Base-by-base conservation (phyloP, 1,284 basidiomycete genomes). In the Moesziomyces globuligerus region DNA sequence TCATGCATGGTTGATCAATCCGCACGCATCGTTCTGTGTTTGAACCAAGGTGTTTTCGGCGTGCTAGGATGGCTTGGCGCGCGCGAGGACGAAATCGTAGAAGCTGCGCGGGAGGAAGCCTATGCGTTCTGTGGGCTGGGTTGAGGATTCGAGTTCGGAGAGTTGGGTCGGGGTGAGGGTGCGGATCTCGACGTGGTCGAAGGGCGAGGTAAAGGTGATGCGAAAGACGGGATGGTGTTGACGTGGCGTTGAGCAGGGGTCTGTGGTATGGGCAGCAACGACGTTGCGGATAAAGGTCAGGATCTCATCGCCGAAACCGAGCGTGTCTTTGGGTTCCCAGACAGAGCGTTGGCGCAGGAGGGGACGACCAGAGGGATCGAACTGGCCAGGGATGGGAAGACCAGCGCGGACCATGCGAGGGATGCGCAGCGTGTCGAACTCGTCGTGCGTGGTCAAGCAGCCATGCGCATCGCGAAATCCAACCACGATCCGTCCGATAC, bases 391-490 rank as follows among this genome's bases (percentile, higher is more conserved):
- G 10, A 72, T 55, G 0, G 53, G 58, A 17, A 52, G 48, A 3
- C 67, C 66, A 2, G 61, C 73, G 13, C 79, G 52, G 4, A 81
- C 78, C 41, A 83, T 47, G 0, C 80, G 67, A 3, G 83, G 84
- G 6, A 84, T 72, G 7, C 82, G 73, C 20, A 81, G 67, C 20
- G 84, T 84, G 5, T 80, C 71, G 48, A 83, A 83, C 17, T 69
- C 58, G 41, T 83, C 79, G 32, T 68, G 59, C n/a, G 62, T 69
- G 9, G 65, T 62, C 25, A 84, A 48, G 10, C 64, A 54, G 2
- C 93, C 93, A 24, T 87, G 84, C 17, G 89, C 89, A 41, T 90
- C 92, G 48, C 95, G 89, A 83, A 98, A 98, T 13, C 95, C 95
- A 15, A 98, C 91, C 17, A 94, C 85, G 49, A 98, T 89, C 78